Evolutionary conservation across 139 green algal species (phyloP).

Genomic region (Dunaliella primolecta): DNA sequence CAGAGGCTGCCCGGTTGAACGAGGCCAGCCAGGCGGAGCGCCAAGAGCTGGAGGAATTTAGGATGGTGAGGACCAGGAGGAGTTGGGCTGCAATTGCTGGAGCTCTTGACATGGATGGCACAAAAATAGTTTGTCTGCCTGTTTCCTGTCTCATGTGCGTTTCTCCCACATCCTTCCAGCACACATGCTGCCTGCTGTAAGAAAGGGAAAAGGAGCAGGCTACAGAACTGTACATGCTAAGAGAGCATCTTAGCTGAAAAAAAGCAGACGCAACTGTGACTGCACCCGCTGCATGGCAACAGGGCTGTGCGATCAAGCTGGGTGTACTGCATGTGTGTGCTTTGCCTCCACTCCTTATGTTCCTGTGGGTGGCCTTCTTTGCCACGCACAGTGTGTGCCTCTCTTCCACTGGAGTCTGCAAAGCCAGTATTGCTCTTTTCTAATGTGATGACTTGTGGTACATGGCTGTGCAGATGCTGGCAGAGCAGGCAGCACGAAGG

Average conservation of each 20-base stretch:
- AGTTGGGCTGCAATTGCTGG: background rate
- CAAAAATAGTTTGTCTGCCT: background rate
- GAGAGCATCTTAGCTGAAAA: background rate
- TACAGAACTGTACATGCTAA: background rate
- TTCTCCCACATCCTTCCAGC: no score
- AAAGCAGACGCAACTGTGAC: no score
- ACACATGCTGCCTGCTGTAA: no score
- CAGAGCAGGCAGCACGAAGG: background rate
- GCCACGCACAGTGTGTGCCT: no score
- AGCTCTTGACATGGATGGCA: background rate
- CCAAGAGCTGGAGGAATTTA: conserved; percentile 61
- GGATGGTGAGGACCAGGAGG: conserved; percentile 16
- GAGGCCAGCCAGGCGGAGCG: conserved; percentile 37
- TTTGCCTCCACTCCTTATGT: background rate
- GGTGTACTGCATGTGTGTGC: no score
- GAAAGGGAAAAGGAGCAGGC: no score
- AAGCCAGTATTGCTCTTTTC: background rate
- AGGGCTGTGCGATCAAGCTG: background rate
- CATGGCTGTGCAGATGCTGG: background rate
- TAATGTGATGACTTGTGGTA: no score
- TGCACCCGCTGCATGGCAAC: background rate
- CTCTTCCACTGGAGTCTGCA: no score
- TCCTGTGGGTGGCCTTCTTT: no score
- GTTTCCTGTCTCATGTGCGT: background rate
- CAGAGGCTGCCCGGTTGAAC: conserved; percentile 29